Evolutionary conservation across 495 filamentous ascomycete species (phyloP).

Genomic region (Lentithecium fluviatile): DNA sequence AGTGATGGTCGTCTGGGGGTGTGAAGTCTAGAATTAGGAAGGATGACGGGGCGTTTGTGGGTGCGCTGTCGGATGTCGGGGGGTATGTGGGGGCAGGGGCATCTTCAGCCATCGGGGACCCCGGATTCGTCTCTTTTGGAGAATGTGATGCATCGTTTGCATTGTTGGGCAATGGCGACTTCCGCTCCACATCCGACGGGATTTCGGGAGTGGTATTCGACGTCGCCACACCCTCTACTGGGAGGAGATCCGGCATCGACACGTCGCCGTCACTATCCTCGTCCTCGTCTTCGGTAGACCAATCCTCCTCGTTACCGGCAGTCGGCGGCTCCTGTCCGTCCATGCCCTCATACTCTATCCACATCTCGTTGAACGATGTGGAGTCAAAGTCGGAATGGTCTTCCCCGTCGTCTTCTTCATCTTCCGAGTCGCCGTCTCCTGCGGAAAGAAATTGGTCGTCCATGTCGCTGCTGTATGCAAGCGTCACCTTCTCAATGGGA

Average conservation of each 20-base stretch:
- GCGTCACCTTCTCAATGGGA: slow-evolving; percentile 48
- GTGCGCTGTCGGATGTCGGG: background rate
- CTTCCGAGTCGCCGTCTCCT: slow-evolving; percentile 32
- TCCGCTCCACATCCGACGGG: slow-evolving; percentile 40
- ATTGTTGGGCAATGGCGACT: slow-evolving; percentile 3
- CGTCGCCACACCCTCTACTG: slow-evolving; percentile 16
- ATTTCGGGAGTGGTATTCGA: slow-evolving; percentile 33
- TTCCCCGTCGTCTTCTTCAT: slow-evolving; percentile 40
- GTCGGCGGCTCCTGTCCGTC: slow-evolving; percentile 30
- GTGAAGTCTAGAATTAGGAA: slow-evolving; percentile 43
- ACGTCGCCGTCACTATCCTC: slow-evolving; percentile 34
- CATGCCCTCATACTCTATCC: slow-evolving; percentile 37
- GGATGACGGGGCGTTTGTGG: background rate
- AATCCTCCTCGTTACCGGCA: slow-evolving; percentile 36
- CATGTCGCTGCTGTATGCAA: slow-evolving; percentile 38
- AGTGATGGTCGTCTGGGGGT: slow-evolving; percentile 53
- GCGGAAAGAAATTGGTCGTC: slow-evolving; percentile 35
- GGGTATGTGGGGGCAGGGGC: background rate
- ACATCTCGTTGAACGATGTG: slow-evolving; percentile 25
- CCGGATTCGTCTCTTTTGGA: background rate
- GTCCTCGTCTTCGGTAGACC: slow-evolving; percentile 44
- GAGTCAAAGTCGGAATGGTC: slow-evolving; percentile 36
- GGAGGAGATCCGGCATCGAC: slow-evolving; percentile 33
- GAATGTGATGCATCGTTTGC: background rate
- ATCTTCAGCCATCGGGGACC: background rate